A percentile compares a stretch with the other conserved stretches of the same genome.
phyloP scores from a whole-genome alignment of 148 eudicot species.

The Chenopodium album region DNA sequence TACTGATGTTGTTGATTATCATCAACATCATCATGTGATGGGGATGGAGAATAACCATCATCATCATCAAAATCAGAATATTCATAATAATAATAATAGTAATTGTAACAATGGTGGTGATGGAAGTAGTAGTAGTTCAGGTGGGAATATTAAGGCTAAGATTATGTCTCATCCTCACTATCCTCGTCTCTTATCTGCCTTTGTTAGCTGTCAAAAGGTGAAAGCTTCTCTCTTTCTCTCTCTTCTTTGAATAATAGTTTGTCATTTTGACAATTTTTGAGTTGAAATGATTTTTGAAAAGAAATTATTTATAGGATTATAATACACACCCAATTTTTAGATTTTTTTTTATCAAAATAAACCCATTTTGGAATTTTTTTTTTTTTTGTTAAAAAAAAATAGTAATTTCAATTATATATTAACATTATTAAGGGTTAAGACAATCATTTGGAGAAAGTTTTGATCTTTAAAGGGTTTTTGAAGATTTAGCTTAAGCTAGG shows the following conservation, averaged over 20 bases:
- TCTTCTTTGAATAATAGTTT: not conserved
- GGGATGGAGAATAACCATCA: slow-evolving; percentile 11
- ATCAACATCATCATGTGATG: slow-evolving; percentile 18
- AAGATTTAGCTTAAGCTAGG: not conserved
- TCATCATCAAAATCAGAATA: not conserved
- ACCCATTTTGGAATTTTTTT: too few relatives aligned
- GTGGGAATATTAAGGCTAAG: slow-evolving; percentile 54
- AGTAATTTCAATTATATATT: too few relatives aligned
- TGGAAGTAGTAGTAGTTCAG: too few relatives aligned
- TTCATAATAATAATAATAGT: slow-evolving; percentile 23
- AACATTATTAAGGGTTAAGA: too few relatives aligned
- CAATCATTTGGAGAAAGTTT: not conserved
- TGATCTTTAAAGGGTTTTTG: not conserved
- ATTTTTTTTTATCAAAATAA: too few relatives aligned
- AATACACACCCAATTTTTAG: too few relatives aligned
- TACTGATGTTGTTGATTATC: slow-evolving; percentile 9
- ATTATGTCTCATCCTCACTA: slow-evolving; percentile 94
- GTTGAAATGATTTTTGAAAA: too few relatives aligned
- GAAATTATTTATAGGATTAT: too few relatives aligned
- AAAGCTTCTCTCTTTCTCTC: not conserved
- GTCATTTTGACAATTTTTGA: slow-evolving; percentile 3
- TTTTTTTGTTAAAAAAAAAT: too few relatives aligned
- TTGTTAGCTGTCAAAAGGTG: slow-evolving; percentile 80
- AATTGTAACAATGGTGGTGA: not conserved
- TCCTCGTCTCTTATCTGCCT: slow-evolving; percentile 78